Percentiles rank a stretch among this genome's conserved stretches.
Conservation (phyloP, 257 asterid species). For the Petunia secreta region DNA sequence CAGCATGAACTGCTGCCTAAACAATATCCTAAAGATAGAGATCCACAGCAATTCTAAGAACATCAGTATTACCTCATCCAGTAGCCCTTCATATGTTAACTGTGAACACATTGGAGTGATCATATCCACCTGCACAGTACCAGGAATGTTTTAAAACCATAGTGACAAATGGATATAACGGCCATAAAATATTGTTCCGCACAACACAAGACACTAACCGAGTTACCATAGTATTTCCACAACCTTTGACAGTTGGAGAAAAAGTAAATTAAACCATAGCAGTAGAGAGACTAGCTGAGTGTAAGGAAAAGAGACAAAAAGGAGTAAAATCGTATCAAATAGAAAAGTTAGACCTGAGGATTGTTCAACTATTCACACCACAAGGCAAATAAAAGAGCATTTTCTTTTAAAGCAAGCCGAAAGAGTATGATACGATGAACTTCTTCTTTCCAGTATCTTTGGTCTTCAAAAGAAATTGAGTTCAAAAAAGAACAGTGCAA, state of each 20-base stretch:
- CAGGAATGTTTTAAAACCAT: conserved; percentile 31
- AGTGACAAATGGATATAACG: background rate
- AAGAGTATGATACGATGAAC: background rate
- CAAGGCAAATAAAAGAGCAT: background rate
- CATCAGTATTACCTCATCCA: conserved; percentile 76
- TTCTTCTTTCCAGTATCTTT: background rate
- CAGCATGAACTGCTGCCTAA: conserved; percentile 7
- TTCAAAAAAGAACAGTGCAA: background rate
- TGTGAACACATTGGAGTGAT: conserved; percentile 97
- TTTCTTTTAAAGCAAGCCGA: background rate
- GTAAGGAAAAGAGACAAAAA: background rate
- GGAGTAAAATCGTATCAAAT: background rate
- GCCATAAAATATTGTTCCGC: background rate
- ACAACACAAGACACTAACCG: conserved; percentile 2
- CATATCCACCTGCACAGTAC: conserved; percentile 86
- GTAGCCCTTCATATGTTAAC: conserved; percentile 87
- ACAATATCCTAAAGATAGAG: background rate
- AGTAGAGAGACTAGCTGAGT: background rate
- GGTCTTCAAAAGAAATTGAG: background rate
- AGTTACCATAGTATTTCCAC: background rate
- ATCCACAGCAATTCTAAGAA: conserved; percentile 15
- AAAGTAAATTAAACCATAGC: background rate
- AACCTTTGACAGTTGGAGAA: background rate
- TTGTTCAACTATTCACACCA: background rate
- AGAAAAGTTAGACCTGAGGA: background rate